Base-by-base conservation (phyloP, 2,329 filamentous ascomycete species). In the Trichoderma lentiforme region DNA sequence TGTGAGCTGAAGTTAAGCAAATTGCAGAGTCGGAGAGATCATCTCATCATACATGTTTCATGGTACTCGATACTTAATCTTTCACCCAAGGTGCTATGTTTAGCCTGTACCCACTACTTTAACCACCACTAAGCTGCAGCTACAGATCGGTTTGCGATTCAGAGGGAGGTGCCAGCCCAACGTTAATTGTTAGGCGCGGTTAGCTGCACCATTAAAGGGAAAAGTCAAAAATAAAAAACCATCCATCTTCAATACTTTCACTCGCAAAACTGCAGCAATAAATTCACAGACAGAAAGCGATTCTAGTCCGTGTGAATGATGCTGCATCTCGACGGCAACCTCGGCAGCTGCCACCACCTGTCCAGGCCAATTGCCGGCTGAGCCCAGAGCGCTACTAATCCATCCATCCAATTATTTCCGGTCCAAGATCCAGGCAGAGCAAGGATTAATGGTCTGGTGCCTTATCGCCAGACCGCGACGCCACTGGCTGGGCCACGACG, bases 401-500 rank as follows among this genome's bases (percentile, higher is more conserved):
- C 1, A 8, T 8, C 7, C 39, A 4, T 43, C 39, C 39, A 43
- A 43, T 32, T 51, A 34, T 26, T 67, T 14, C 39, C 53, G 6
- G 34, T 6, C 34, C 36, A 7, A 30, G 26, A 28, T 51, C 26
- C 11, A 36, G 74, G 72, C 61, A 56, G 69, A 72, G 66, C 67
- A 70, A 74, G 70, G 71, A 70, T 74, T 73, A 73, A 73, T 73
- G 71, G 63, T 74, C 71, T 73, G 71, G 65, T 74, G 74, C 74
- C 75, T 73, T 60, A 60, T 60, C 53, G 70, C 73, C 39, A 71
- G 53, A 34, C 24, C 30, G 60, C 47, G 43, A 70, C 58, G 66
- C 47, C 51, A 26, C 47, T 12, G 24, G 43, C 34, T 12, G 18
- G n/a, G 53, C 11, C 62, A 34, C n/a, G 47, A 57, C 71, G 68